Evolutionary conservation across 202 grass and related monocot genomes (phyloP), one percentile per base, ranked within the genome.

Genomic region (Carex sylvatica): DNA sequence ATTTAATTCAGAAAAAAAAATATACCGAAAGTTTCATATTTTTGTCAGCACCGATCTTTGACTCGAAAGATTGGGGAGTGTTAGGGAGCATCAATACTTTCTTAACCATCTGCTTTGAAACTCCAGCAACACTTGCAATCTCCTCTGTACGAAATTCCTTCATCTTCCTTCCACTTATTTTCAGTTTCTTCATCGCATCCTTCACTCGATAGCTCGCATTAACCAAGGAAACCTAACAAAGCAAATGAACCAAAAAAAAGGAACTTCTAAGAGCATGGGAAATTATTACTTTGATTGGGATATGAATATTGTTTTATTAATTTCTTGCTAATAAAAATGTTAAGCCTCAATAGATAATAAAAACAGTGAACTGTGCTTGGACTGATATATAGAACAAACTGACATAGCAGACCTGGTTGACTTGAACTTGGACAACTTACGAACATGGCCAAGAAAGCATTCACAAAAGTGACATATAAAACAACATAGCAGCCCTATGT

Each of bases 21-120:
- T 86, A 13, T 44, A 98, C 95, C 87, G 91, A 87, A 73, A 88
- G 91, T 30, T 91, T 98, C 11, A 90, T 22, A 85, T 82, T 92
- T 7, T 86, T 80, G 79, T 89, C 78, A 40, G 54, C 61, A 15
- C 95, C 91, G 58, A 95, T 86, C 52, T 87, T 95, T 71, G 88
- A 7, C 9, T 87, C 85, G 5, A 95, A 79, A 49, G 95, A 98
- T 14, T 82, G 92, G n/a, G 46, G 90, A 88, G 82, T 76, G 46
- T 85, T 98, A 24, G 95, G 95, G 75, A 91, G 82, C 83, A 80
- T 80, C 86, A 93, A 52, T 38, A 89, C 92, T 14, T 87, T 86
- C 60, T 89, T 82, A 15, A 98, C 84, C 36, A 85, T 84, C 71
- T 90, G 89, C 35, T 84, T 83, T 9, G 91, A 66, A 64, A 93